Evolutionary conservation across 1,139 yeast genomes (phyloP).

Genomic region (Suhomyces bolitotheri): DNA sequence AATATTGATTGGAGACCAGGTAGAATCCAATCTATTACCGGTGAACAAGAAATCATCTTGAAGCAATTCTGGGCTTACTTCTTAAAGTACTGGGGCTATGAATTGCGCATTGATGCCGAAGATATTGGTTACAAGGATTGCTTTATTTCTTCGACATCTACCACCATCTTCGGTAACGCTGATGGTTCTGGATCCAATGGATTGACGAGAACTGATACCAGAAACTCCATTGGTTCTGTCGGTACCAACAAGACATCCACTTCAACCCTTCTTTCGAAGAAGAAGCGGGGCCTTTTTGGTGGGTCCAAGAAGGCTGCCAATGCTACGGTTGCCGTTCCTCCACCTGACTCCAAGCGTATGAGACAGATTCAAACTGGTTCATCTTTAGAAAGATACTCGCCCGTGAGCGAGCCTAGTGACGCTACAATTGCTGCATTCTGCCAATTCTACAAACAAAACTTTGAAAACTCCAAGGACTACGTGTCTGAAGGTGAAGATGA

Average conservation of each 20-base stretch:
- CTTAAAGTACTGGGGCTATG: slow-evolving; percentile 61
- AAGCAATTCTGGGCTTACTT: slow-evolving; percentile 77
- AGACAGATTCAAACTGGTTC: slow-evolving; percentile 33
- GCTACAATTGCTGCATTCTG: slow-evolving; percentile 24
- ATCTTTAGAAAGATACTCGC: slow-evolving; percentile 30
- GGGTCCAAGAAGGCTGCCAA: slow-evolving; percentile 12
- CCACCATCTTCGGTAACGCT: slow-evolving; percentile 8
- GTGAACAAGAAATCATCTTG: slow-evolving; percentile 63
- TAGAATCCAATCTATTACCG: slow-evolving; percentile 57
- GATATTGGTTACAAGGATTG: slow-evolving; percentile 37
- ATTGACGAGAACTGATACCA: slow-evolving; percentile 30
- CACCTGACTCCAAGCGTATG: slow-evolving; percentile 27
- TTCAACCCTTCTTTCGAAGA: slow-evolving; percentile 14
- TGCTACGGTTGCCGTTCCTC: slow-evolving; percentile 13
- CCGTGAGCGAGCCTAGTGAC: slow-evolving; percentile 28
- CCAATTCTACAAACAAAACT: slow-evolving; percentile 26
- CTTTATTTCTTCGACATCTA: slow-evolving; percentile 34
- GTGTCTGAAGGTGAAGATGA: slow-evolving; percentile 14
- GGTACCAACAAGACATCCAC: slow-evolving; percentile 27
- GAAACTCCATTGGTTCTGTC: slow-evolving; percentile 30
- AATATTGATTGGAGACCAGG: slow-evolving; percentile 44
- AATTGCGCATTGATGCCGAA: slow-evolving; percentile 41
- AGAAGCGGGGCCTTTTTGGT: slow-evolving; percentile 17
- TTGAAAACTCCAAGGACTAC: slow-evolving; percentile 27
- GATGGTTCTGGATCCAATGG: slow-evolving; percentile 18